These are phyloP conservation scores for Trifolium dubium DNA, from an alignment of 306 rosid species.

Conservation along the genomic window DNA sequence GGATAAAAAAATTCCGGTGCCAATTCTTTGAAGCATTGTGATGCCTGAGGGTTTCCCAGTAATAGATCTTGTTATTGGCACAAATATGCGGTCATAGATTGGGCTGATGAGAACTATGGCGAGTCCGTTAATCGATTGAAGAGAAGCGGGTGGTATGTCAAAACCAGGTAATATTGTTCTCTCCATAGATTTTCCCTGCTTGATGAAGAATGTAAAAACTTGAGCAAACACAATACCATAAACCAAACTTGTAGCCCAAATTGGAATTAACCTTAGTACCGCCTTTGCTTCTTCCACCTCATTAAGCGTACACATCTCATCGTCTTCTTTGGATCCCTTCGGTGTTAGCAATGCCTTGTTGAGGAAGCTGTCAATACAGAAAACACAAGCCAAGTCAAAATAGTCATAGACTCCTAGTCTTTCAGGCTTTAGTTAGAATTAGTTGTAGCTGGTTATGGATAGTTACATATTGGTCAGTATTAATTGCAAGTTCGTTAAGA, in stretches of 20 bases:
- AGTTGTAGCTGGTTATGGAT: too few species aligned
- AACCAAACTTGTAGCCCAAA: slow-evolving; percentile 47
- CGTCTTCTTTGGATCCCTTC: slow-evolving; percentile 38
- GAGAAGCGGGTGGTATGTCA: slow-evolving; percentile 65
- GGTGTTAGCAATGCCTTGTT: slow-evolving; percentile 47
- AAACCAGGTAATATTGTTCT: slow-evolving; percentile 54
- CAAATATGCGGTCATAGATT: slow-evolving; percentile 59
- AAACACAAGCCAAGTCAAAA: neutral
- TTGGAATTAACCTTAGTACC: slow-evolving; percentile 50
- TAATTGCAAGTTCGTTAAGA: too few species aligned
- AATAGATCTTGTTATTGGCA: slow-evolving; percentile 57
- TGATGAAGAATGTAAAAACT: slow-evolving; percentile 42
- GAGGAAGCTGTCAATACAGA: slow-evolving; percentile 46
- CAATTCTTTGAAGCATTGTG: slow-evolving; percentile 75
- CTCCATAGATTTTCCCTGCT: slow-evolving; percentile 63
- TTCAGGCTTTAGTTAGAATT: too few species aligned
- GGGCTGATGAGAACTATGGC: slow-evolving; percentile 48
- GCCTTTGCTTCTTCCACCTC: slow-evolving; percentile 63
- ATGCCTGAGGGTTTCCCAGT: slow-evolving; percentile 67
- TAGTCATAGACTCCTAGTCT: neutral
- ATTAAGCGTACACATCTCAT: slow-evolving; percentile 25
- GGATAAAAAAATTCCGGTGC: slow-evolving; percentile 63
- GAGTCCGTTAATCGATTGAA: slow-evolving; percentile 48
- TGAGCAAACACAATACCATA: slow-evolving; percentile 53
- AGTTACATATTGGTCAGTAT: too few species aligned